Evolutionary conservation across 371 early-diverging fungal species (phyloP), one percentile per base, ranked within the genome.

Genomic region (Mortierella sp.): DNA sequence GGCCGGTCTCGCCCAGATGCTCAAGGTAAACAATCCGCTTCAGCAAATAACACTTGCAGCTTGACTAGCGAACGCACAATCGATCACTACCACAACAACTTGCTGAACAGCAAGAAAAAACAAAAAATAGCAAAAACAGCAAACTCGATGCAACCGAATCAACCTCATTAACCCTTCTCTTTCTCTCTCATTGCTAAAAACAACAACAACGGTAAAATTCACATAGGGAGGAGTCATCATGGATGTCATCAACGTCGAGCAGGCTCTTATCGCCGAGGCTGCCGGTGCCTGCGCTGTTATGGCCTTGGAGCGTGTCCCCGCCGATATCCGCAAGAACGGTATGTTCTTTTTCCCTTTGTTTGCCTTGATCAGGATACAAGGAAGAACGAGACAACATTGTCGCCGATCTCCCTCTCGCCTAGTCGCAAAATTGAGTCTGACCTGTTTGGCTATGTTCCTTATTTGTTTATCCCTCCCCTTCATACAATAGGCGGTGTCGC

Each of bases 231-330:
- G 99, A 84, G 99, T 99, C 50, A 98, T 99, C 86, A 99, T 99
- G 99, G 99, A 99, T 88, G 99, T 98, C 52, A 93, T 98, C 77
- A 93, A 98, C 80, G 97, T 94, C 72, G 97, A 99, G 85, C 98
- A 99, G 88, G 99, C 99, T 34, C 92, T 95, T 64, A 98, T 99
- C 79, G 99, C 99, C 69, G 98, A 99, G 89, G 96, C 95, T 79
- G 99, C 99, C 71, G 99, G 99, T 85, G 99, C 99, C 66, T 94
- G 94, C 84, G 99, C 99, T 77, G 99, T 98, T 79, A 97, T 98
- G 98, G 99, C 99, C 43, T 90, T 99, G 80, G 99, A 99, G 89
- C 95, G 98, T 76, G 98, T 99, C 37, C 99, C 99, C 53, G 99
- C 99, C 71, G 99, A 99, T 90, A 99, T 99, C 86, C 94, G 99